These are phyloP conservation scores for Gnomoniopsis smithogilvyi DNA, from an alignment of 2,329 filamentous ascomycete genomes.

Conservation along the genomic window DNA sequence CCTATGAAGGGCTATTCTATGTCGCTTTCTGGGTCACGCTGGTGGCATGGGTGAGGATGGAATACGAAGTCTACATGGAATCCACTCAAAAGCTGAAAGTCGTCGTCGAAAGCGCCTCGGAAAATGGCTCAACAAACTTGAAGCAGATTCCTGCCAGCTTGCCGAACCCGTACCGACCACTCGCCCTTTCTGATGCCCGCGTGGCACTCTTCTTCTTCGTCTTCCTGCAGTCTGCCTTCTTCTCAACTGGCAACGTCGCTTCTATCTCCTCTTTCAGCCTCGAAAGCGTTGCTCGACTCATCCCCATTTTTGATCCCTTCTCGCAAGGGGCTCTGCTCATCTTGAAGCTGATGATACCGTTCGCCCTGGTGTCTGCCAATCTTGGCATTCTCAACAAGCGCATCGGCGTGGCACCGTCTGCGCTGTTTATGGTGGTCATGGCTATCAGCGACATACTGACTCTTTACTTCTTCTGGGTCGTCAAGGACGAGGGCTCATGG, in stretches of 20 bases:
- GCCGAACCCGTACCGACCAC: conserved; percentile 52
- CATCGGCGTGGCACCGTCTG: conserved; percentile 79
- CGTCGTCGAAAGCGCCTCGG: neutral
- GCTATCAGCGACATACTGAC: conserved; percentile 88
- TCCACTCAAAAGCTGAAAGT: conserved; percentile 24
- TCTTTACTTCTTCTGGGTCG: conserved; percentile 96
- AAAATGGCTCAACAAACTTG: conserved; percentile 1
- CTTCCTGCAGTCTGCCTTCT: conserved; percentile 92
- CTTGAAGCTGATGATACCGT: conserved; percentile 89
- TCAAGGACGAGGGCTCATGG: conserved; percentile 95
- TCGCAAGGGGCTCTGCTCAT: conserved; percentile 83
- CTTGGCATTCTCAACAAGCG: conserved; percentile 88
- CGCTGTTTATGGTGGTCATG: conserved; percentile 93
- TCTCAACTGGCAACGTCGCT: conserved; percentile 93
- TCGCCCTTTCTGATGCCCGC: conserved; percentile 79
- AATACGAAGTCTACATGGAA: conserved; percentile 67
- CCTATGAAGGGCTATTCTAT: conserved; percentile 96
- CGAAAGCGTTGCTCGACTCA: conserved; percentile 80
- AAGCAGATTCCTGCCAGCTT: conserved; percentile 16
- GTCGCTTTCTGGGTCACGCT: conserved; percentile 80
- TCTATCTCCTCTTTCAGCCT: conserved; percentile 91
- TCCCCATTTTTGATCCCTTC: conserved; percentile 93
- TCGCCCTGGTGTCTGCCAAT: conserved; percentile 87
- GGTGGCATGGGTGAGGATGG: conserved; percentile 86
- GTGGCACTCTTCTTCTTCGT: conserved; percentile 94